Evolutionary conservation across 2,329 filamentous ascomycete species (phyloP).

Genomic region (Immersiporthe knoxdaviesiana): DNA sequence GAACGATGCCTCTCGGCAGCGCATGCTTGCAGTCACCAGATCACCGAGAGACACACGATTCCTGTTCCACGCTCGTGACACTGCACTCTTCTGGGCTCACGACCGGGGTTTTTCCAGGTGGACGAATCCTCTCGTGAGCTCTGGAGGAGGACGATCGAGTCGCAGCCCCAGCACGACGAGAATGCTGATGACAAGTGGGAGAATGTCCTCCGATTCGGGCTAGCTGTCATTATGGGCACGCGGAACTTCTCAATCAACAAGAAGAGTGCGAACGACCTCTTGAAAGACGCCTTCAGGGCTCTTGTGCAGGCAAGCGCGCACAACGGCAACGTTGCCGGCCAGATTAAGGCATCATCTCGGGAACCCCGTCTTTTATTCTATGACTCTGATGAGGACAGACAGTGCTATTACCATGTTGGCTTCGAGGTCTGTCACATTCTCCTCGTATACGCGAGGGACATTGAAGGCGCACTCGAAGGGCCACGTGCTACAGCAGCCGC

Average conservation of each 20-base stretch:
- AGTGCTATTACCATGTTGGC: conserved; percentile 9
- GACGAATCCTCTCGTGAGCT: conserved; percentile 13
- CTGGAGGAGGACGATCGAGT: conserved; percentile 28
- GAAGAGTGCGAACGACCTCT: background rate
- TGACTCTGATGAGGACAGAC: background rate
- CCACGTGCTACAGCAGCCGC: too few species aligned
- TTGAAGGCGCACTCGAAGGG: background rate
- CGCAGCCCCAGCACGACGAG: conserved; percentile 24
- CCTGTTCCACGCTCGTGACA: conserved; percentile 31
- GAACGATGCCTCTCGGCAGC: conserved; percentile 22
- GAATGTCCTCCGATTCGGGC: conserved; percentile 27
- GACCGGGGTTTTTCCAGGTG: background rate
- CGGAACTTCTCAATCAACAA: background rate
- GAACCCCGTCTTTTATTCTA: background rate
- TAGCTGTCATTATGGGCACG: conserved; percentile 18
- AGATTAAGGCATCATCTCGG: background rate
- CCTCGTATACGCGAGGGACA: background rate
- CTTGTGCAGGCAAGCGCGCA: conserved; percentile 3
- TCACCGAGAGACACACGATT: conserved; percentile 29
- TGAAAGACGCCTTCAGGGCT: background rate
- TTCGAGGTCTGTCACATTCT: conserved; percentile 21
- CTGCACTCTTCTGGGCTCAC: conserved; percentile 26
- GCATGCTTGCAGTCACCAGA: conserved; percentile 31
- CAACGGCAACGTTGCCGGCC: background rate
- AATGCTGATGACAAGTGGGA: conserved; percentile 24